Evolutionary conservation across 257 asterid genomes (phyloP).

Genomic region (Nicotiana otophora): DNA sequence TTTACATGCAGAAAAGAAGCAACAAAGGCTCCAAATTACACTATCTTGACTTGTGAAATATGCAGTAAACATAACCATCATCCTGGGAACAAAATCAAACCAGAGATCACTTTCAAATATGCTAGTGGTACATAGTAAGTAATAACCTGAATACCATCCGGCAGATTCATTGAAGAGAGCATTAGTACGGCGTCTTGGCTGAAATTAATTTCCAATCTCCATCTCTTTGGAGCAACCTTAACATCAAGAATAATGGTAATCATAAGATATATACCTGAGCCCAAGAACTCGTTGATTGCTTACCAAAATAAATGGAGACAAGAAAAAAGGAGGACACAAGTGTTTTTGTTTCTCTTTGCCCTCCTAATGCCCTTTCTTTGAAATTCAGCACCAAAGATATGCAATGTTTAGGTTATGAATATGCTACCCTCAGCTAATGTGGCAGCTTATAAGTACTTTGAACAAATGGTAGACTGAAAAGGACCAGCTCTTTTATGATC

Average conservation of each 20-base stretch:
- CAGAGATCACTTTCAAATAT: not conserved
- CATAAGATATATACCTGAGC: not conserved
- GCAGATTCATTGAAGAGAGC: slow-evolving; percentile 95
- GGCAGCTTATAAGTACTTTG: not conserved
- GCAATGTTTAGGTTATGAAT: not conserved
- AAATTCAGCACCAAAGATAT: not conserved
- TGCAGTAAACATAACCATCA: not conserved
- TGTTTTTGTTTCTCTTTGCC: not conserved
- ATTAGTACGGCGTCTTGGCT: slow-evolving; percentile 88
- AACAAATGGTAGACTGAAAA: not conserved
- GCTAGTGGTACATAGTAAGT: not conserved
- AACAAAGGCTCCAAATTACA: not conserved
- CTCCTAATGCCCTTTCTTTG: not conserved
- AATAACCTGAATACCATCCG: slow-evolving; percentile 92
- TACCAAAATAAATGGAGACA: not conserved
- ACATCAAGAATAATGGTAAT: not conserved
- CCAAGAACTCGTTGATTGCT: not conserved
- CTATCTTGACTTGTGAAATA: not conserved
- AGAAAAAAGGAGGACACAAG: not conserved
- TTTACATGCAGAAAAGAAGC: not conserved
- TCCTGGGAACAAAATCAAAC: not conserved
- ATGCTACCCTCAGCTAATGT: not conserved
- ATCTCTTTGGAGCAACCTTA: slow-evolving; percentile 93
- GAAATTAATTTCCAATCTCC: slow-evolving; percentile 89
- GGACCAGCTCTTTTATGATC: not conserved